Conservation (phyloP, 768 basidiomycete species). For the Melanogaster broomeanus region DNA sequence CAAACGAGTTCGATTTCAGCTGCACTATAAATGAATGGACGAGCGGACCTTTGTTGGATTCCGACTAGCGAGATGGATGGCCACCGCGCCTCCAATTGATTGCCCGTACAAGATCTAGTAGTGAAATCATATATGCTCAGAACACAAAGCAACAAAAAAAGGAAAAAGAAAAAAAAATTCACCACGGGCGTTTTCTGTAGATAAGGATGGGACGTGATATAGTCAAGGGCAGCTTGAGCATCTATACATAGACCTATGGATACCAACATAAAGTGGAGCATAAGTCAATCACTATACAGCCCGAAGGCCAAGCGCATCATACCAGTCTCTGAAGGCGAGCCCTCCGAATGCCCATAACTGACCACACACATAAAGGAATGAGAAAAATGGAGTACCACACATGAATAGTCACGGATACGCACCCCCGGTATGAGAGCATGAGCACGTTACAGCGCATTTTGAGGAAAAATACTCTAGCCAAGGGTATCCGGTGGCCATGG, state of each 20-base stretch:
- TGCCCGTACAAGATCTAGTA: constrained; percentile 76
- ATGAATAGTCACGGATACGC: constrained; percentile 20
- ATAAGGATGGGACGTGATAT: constrained; percentile 59
- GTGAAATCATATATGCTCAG: neutral
- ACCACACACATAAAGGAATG: neutral
- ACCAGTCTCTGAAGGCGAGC: constrained; percentile 86
- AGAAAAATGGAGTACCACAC: neutral
- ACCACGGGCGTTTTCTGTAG: constrained; percentile 72
- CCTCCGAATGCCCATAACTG: constrained; percentile 89
- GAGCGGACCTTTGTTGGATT: constrained; percentile 64
- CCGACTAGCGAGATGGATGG: constrained; percentile 81
- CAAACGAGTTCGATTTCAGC: neutral
- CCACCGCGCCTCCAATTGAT: constrained; percentile 91
- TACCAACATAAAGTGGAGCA: neutral
- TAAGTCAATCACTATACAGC: neutral
- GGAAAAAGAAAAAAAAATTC: constrained; percentile 19
- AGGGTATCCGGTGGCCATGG: constrained; percentile 85
- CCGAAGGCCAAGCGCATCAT: neutral
- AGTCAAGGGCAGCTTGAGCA: constrained; percentile 82
- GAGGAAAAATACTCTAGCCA: constrained; percentile 79
- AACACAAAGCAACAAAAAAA: neutral
- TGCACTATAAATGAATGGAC: neutral
- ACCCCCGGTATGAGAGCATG: constrained; percentile 94
- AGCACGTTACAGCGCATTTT: constrained; percentile 91
- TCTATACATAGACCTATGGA: constrained; percentile 76